phyloP scores from a whole-genome alignment of 495 filamentous ascomycete species.

The Penicillium egyptiacum region DNA sequence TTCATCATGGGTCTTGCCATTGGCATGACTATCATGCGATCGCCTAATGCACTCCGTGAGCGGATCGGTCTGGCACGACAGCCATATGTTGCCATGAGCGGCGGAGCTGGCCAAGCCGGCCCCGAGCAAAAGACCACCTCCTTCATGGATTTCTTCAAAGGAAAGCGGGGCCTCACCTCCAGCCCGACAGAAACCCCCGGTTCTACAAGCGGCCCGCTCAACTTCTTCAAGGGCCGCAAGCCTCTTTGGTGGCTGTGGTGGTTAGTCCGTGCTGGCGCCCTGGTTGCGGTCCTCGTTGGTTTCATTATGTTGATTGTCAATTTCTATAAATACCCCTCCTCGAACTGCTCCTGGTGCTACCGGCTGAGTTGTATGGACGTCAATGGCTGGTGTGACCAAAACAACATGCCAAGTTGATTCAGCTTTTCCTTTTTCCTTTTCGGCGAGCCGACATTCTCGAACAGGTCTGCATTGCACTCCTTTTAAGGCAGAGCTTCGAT shows the following conservation, averaged over 20 bases:
- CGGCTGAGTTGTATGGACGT: conserved; percentile 85
- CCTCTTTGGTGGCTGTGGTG: conserved; percentile 98
- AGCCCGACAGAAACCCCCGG: conserved; percentile 19
- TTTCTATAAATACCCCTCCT: conserved; percentile 78
- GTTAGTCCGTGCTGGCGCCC: conserved; percentile 76
- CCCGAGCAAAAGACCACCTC: conserved; percentile 31
- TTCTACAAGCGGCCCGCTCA: conserved; percentile 61
- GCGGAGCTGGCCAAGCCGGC: conserved; percentile 30
- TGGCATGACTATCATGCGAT: conserved; percentile 82
- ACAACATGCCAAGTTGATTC: conserved; percentile 39
- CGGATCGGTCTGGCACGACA: conserved; percentile 67
- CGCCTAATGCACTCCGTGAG: conserved; percentile 74
- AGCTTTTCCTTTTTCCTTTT: neutral
- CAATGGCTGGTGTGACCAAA: conserved; percentile 76
- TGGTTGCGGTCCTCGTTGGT: conserved; percentile 73
- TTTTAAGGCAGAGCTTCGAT: neutral
- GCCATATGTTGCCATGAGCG: conserved; percentile 63
- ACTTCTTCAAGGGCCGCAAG: conserved; percentile 89
- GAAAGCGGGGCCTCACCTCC: conserved; percentile 30
- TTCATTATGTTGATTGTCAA: conserved; percentile 85
- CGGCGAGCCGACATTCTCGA: neutral
- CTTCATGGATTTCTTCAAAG: conserved; percentile 41
- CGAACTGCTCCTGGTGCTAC: conserved; percentile 84
- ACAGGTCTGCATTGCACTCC: neutral
- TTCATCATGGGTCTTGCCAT: conserved; percentile 90